Percentiles rank a stretch among this genome's conserved stretches.
phyloP scores from a whole-genome alignment of 1,284 basidiomycete genomes.

The Ganoderma resinaceum region DNA sequence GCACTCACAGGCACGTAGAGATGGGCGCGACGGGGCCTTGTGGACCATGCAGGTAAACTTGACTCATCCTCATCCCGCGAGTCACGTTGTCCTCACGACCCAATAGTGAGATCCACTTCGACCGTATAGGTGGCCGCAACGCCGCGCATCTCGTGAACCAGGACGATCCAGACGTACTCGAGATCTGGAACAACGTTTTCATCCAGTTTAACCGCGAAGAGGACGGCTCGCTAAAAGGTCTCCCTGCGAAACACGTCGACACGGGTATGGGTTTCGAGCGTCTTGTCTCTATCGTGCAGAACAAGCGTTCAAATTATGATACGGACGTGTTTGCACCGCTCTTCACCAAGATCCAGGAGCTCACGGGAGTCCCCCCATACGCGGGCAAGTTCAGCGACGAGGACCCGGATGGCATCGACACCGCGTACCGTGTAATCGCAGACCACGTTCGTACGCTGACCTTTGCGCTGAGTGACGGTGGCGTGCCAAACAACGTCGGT shows the following conservation, averaged over 20 bases:
- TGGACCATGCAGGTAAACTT: slow-evolving; percentile 87
- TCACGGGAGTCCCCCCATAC: slow-evolving; percentile 91
- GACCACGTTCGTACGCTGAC: slow-evolving; percentile 97
- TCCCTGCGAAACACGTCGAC: slow-evolving; percentile 96
- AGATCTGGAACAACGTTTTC: slow-evolving; percentile 99
- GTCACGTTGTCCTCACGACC: not conserved
- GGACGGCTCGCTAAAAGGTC: slow-evolving; percentile 79
- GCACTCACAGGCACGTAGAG: slow-evolving; percentile 57
- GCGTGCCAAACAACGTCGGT: slow-evolving; percentile 95
- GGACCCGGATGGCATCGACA: slow-evolving; percentile 94
- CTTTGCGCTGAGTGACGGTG: slow-evolving; percentile 96
- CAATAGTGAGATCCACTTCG: slow-evolving; percentile 92
- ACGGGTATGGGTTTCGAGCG: slow-evolving; percentile 99
- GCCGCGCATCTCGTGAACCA: slow-evolving; percentile 93
- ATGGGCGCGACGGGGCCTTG: slow-evolving; percentile 99
- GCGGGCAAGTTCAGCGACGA: slow-evolving; percentile 92
- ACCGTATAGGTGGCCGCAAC: slow-evolving; percentile 94
- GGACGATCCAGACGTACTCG: slow-evolving; percentile 95
- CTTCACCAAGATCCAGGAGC: slow-evolving; percentile 87
- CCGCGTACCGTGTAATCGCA: slow-evolving; percentile 96
- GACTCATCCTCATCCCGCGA: not conserved
- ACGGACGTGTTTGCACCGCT: slow-evolving; percentile 95
- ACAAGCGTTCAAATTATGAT: slow-evolving; percentile 96
- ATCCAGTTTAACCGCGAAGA: slow-evolving; percentile 98
- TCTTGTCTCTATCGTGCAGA: slow-evolving; percentile 92